A percentile compares a stretch with the other conserved stretches of the same genome.
These are phyloP conservation scores for Citrus hindsii DNA, from an alignment of 345 rosid genomes.

Conservation along the genomic window DNA sequence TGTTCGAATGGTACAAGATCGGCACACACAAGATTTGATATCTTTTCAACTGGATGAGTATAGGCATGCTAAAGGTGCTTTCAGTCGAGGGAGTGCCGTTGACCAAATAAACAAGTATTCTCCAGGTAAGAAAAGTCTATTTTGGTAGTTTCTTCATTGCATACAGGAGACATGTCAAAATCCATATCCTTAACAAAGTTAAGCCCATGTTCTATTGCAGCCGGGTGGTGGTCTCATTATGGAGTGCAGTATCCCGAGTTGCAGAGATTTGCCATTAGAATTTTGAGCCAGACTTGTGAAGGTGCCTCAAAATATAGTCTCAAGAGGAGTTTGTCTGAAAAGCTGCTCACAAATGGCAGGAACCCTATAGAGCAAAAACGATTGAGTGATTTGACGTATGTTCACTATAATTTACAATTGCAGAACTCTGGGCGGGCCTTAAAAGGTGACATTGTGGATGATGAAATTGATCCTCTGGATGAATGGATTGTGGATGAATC, in stretches of 20 bases:
- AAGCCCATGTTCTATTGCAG: slow-evolving; percentile 11
- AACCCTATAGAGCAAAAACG: slow-evolving; percentile 14
- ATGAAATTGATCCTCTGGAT: slow-evolving; percentile 27
- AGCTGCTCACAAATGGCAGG: slow-evolving; percentile 18
- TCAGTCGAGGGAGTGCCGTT: slow-evolving; percentile 36
- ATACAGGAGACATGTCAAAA: neutral
- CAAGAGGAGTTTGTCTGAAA: slow-evolving; percentile 29
- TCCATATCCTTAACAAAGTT: neutral
- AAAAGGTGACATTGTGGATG: neutral
- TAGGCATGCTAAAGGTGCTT: slow-evolving; percentile 34
- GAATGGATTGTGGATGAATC: slow-evolving; percentile 16
- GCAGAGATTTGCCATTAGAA: slow-evolving; percentile 32
- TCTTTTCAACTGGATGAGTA: slow-evolving; percentile 42
- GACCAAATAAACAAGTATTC: slow-evolving; percentile 27
- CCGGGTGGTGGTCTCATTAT: slow-evolving; percentile 36
- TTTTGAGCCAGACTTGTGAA: slow-evolving; percentile 40
- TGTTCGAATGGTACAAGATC: slow-evolving; percentile 33
- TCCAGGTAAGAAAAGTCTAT: slow-evolving; percentile 38
- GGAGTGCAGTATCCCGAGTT: slow-evolving; percentile 34
- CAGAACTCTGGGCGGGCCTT: neutral
- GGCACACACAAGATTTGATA: slow-evolving; percentile 24
- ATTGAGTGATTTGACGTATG: slow-evolving; percentile 18
- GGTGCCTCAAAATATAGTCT: slow-evolving; percentile 30
- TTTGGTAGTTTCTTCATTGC: neutral
- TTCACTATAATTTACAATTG: slow-evolving; percentile 32